Conservation (phyloP, 2,329 filamentous ascomycete genomes). For the Penicillium capsulatum region DNA sequence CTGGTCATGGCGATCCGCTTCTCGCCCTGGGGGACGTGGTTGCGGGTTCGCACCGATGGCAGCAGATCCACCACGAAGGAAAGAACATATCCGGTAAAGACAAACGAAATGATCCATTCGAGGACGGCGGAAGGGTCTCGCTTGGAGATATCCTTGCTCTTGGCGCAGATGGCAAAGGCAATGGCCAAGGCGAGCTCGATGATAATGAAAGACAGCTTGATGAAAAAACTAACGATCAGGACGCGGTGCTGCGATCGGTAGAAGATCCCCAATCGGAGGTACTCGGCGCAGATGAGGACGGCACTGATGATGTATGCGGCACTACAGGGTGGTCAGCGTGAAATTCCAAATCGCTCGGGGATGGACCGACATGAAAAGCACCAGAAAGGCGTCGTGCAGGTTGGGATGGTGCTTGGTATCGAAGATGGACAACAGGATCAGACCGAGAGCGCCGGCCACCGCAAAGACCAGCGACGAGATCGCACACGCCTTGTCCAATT, state of each 20-base stretch:
- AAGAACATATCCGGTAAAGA: slow-evolving; percentile 84
- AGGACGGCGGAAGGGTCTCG: slow-evolving; percentile 70
- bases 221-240: slow-evolving; percentile 74
- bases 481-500: slow-evolving; percentile 38
- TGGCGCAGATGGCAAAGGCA: slow-evolving; percentile 59
- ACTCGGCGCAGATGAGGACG: slow-evolving; percentile 85
- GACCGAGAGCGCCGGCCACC: slow-evolving; percentile 68
- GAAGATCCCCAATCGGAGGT: slow-evolving; percentile 75
- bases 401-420: slow-evolving; percentile 67
- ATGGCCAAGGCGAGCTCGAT: slow-evolving; percentile 65
- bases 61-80: slow-evolving; percentile 84
- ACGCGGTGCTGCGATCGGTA: slow-evolving; percentile 67
- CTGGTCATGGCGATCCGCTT: slow-evolving; percentile 27
- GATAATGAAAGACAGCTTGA: slow-evolving; percentile 81
- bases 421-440: slow-evolving; percentile 81
- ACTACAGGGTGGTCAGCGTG: slow-evolving; percentile 21
- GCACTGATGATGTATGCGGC: slow-evolving; percentile 79
- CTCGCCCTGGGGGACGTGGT: slow-evolving; percentile 43
- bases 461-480: slow-evolving; percentile 55
- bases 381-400: slow-evolving; percentile 71
- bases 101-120: slow-evolving; percentile 73
- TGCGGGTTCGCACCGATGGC: slow-evolving; percentile 65
- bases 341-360: background rate
- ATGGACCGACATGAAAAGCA: slow-evolving; percentile 64
- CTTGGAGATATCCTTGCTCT: slow-evolving; percentile 44